Conservation (phyloP, 257 asterid genomes). For the Solanum commersonii region DNA sequence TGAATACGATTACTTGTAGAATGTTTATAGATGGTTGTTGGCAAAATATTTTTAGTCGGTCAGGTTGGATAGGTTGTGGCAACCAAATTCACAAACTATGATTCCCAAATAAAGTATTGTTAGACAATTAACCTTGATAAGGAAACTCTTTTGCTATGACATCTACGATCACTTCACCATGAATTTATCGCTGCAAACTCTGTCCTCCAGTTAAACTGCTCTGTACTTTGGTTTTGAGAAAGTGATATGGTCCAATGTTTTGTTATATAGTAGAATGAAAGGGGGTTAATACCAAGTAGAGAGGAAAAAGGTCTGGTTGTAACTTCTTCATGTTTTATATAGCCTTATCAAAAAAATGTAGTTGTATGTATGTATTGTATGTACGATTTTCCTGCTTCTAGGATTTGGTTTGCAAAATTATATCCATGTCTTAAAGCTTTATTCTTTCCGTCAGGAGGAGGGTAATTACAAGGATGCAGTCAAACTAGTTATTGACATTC, state of each 20-base stretch:
- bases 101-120: background rate
- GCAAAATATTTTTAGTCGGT: background rate
- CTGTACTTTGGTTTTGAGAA: background rate
- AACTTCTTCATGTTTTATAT: background rate
- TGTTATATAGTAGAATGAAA: background rate
- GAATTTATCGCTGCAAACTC: background rate
- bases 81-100: background rate
- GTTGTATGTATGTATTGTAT: background rate
- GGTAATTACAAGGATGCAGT: constrained; percentile 74
- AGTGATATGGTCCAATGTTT: background rate
- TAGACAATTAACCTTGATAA: background rate
- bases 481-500: constrained; percentile 53
- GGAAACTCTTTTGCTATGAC: background rate
- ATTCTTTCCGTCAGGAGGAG: constrained; percentile 44
- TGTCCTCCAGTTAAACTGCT: background rate
- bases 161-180: background rate
- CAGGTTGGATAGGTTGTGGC: background rate
- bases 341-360: background rate
- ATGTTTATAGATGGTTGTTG: background rate
- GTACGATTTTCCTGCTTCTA: background rate
- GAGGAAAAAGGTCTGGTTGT: background rate
- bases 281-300: background rate
- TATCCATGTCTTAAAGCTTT: background rate
- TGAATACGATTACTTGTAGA: background rate
- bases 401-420: background rate